A percentile compares a stretch with the other conserved stretches of the same genome.
These are phyloP conservation scores for Metschnikowia koreensis DNA, from an alignment of 805 yeast genomes.

Conservation along the genomic window DNA sequence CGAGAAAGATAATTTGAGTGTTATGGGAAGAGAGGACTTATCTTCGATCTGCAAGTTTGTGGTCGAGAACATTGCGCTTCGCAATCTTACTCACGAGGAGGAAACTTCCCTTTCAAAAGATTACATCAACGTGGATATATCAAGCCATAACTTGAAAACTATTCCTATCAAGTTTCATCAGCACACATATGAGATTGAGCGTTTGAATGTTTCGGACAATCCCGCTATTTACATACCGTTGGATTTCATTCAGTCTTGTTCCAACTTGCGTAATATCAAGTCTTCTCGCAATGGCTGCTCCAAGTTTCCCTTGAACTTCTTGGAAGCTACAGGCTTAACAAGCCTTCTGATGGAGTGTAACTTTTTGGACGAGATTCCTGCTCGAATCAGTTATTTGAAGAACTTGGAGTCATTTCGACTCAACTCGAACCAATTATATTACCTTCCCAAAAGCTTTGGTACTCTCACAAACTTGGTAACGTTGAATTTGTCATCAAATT, in stretches of 20 bases:
- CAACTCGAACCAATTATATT: slow-evolving; percentile 70
- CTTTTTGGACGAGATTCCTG: slow-evolving; percentile 62
- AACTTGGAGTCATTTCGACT: slow-evolving; percentile 59
- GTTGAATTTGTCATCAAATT: slow-evolving; percentile 79
- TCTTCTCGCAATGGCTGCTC: slow-evolving; percentile 73
- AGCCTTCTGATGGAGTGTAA: slow-evolving; percentile 76
- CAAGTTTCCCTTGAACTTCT: slow-evolving; percentile 69
- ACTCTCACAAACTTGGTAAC: slow-evolving; percentile 52
- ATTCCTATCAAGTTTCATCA: slow-evolving; percentile 82
- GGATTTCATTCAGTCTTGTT: slow-evolving; percentile 82
- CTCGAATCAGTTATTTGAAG: slow-evolving; percentile 50
- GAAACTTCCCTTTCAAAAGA: slow-evolving; percentile 64
- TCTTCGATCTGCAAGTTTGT: slow-evolving; percentile 80
- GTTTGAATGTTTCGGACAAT: slow-evolving; percentile 79
- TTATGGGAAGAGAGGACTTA: slow-evolving; percentile 80
- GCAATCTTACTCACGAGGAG: slow-evolving; percentile 64
- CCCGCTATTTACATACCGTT: slow-evolving; percentile 81
- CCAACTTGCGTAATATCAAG: slow-evolving; percentile 62
- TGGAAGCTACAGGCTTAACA: slow-evolving; percentile 64
- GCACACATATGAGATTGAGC: slow-evolving; percentile 76
- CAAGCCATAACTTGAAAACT: slow-evolving; percentile 71
- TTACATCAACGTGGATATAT: slow-evolving; percentile 69
- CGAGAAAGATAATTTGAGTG: slow-evolving; percentile 71
- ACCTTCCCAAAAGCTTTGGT: slow-evolving; percentile 60
- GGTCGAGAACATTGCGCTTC: slow-evolving; percentile 59